These are phyloP conservation scores for Solanum etuberosum DNA, from an alignment of 257 asterid genomes.

Conservation along the genomic window DNA sequence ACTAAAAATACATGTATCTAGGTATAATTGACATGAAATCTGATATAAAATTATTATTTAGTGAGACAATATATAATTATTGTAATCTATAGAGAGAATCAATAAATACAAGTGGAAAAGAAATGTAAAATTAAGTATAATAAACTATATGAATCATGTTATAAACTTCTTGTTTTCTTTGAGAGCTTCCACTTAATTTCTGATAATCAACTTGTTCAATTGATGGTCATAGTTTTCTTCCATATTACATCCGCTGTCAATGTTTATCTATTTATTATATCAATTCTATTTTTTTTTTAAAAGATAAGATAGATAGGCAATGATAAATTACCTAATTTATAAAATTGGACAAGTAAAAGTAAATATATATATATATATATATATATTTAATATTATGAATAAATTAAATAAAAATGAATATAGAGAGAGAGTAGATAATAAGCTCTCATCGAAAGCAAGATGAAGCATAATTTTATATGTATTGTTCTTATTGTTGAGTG, in stretches of 20 bases:
- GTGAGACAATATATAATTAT: not conserved
- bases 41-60: too few relatives aligned
- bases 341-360: too few relatives aligned
- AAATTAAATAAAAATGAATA: not conserved
- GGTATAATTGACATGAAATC: too few relatives aligned
- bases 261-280: too few relatives aligned
- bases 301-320: too few relatives aligned
- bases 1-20: not conserved
- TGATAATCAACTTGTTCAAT: not conserved
- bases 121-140: not conserved
- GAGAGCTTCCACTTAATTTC: not conserved
- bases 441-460: not conserved
- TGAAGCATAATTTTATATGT: not conserved
- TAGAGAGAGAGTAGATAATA: not conserved
- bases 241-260: not conserved
- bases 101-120: not conserved
- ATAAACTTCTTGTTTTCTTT: not conserved
- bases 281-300: too few relatives aligned
- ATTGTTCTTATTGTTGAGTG: not conserved
- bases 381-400: not conserved
- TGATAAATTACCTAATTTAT: too few relatives aligned
- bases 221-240: not conserved
- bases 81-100: not conserved
- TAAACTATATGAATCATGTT: not conserved
- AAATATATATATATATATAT: too few relatives aligned